Conservation (phyloP, 345 rosid genomes). For the Melaleuca alternifolia region DNA sequence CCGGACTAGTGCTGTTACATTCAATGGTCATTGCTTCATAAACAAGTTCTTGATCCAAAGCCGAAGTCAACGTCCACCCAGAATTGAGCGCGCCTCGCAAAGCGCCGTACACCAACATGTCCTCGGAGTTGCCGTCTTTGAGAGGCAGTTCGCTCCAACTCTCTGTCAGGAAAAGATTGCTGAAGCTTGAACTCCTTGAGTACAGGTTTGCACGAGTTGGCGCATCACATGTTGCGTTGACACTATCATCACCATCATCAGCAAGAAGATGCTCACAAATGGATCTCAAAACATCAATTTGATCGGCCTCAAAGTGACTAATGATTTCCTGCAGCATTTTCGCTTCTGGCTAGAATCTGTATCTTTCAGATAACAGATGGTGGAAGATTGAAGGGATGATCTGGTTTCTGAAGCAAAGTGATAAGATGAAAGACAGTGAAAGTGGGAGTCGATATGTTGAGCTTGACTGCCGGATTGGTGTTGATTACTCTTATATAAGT, state of each 20-base stretch:
- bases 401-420: background rate
- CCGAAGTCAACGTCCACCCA: conserved; percentile 16
- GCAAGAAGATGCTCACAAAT: background rate
- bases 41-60: background rate
- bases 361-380: background rate
- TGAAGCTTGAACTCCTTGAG: conserved; percentile 23
- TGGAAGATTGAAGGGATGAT: background rate
- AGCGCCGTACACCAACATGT: conserved; percentile 16
- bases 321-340: background rate
- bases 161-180: conserved; percentile 16
- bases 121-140: conserved; percentile 21
- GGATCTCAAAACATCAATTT: background rate
- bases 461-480: background rate
- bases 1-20: background rate
- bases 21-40: background rate
- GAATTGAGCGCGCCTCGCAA: conserved; percentile 15
- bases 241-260: background rate
- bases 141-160: conserved; percentile 31
- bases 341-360: background rate
- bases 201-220: background rate
- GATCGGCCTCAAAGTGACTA: background rate
- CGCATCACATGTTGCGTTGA: background rate
- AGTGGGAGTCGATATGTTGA: background rate
- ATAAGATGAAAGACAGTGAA: background rate
- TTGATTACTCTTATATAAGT: too few relatives aligned